Evolutionary conservation across 345 rosid genomes (phyloP), one percentile per base, ranked within the genome.

Genomic region (Citrus maxima): DNA sequence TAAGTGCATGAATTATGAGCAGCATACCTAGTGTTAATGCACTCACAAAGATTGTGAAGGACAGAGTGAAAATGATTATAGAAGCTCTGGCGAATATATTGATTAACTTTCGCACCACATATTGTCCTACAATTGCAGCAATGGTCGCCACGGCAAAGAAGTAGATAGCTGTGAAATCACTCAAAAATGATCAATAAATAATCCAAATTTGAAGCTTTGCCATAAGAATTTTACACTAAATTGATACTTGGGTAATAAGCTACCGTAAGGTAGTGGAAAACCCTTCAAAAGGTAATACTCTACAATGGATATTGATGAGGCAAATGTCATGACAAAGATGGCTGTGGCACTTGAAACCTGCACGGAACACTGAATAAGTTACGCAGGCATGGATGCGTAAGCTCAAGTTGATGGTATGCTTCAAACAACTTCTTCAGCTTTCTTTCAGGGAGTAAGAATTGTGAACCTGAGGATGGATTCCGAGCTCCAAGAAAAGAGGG

Each of bases 261-360:
- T 70, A 87, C 92, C 90, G 21, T 87, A 83, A 58, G 90, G 90
- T 10, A 89, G 79, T 12, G 90, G 89, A 70, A 87, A 89, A 70
- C 89, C 84, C 59, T 84, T 82, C 2, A 87, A 82, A 34, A 88
- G 87, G 67, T 82, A 85, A 60, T 85, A 88, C 63, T 88, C 87
- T 10, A 87, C 66, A 4, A 84, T 90, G 6, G 89, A 30, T 30
- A 30, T 30, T 30, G 32, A 30, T 30, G 32, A 30, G 32, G 32
- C 32, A 30, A 30, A 30, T 30, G 32, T 30, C 32, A 30, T 30
- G 32, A 3, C 32, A 30, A 30, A 30, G 32, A 30, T 30, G 32
- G 32, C 32, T 30, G 32, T 30, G 32, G 32, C 32, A 30, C 32
- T 30, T 30, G 32, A 30, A 30, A 30, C 32, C 32, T 30, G 32